Base-by-base conservation (phyloP, 192 early-diverging fungal species). In the Gonapodya prolifera region DNA sequence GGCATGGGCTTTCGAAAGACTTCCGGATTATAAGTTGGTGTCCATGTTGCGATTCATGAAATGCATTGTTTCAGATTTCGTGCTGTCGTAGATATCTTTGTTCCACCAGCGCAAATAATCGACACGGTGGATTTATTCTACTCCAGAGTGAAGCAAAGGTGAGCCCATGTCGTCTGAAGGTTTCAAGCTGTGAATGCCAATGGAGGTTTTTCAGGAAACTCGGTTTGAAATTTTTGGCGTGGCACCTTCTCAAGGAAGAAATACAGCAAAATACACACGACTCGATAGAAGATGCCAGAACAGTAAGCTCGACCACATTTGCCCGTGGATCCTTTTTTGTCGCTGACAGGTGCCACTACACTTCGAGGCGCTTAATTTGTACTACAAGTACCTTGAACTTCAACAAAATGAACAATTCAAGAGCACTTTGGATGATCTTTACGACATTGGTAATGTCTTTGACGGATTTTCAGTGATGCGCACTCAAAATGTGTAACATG, bases 101-200 rank as follows among this genome's bases (percentile, higher is more conserved):
- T 96, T 0, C 96, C 95, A 0, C 87, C 91, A 0, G 87, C 83
- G 28, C 95, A 95, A 79, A 90, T 96, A 29, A 92, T 94, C 36
- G 97, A 99, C 77, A 99, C 95, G 0, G 94, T 97, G n/a, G 91
- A 93, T 74, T 86, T 99, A 36, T 99, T 90, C 84, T 92, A 92
- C 78, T 87, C 92, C 81, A 88, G 90, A 70, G 92, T 89, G 78
- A 82, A 92, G 61, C 92, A 94, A 75, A 81, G 93, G 91, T 91
- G 80, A 75, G 75, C 33, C 17, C 70, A 35, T 2, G 17, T 35
- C 36, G 35, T 35, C 16, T 1, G 33, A 8, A n/a, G 1, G 35
- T 29, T 16, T 35, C 17, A 36, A 31, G 69, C 1, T 71, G 8
- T 76, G 1, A 35, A 35, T 28, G 1, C 33, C 34, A 23, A 69